phyloP scores from a whole-genome alignment of 169 alveolate genomes.

The Hepatocystis sp. region DNA sequence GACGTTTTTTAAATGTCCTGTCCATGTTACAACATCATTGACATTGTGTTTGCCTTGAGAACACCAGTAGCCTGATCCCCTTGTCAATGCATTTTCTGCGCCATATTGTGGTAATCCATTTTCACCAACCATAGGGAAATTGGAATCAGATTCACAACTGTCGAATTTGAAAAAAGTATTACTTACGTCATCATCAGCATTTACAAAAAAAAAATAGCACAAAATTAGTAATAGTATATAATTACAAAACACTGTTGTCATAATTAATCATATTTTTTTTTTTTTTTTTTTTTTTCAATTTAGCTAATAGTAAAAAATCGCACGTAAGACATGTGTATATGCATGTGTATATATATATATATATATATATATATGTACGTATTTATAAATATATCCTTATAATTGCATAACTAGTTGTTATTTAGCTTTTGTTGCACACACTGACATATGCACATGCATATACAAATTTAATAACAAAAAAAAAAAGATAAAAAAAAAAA shows the following conservation, averaged over 20 bases:
- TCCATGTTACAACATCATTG: conserved; percentile 79
- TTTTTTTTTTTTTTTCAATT: not conserved
- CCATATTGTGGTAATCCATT: conserved; percentile 84
- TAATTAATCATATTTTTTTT: conserved; percentile 12
- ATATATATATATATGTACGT: no score
- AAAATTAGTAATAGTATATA: conserved; percentile 16
- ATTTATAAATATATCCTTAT: no score
- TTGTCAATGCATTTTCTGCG: conserved; percentile 84
- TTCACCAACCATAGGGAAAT: conserved; percentile 77
- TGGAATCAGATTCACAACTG: conserved; percentile 49
- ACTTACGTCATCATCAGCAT: conserved; percentile 56
- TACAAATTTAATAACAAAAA: no score
- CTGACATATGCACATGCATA: no score
- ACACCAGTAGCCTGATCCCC: conserved; percentile 87
- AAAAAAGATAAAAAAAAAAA: no score
- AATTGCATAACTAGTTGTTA: no score
- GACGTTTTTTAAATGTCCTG: conserved; percentile 77
- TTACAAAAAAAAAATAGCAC: conserved; percentile 40
- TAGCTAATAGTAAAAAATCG: no score
- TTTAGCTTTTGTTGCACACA: no score
- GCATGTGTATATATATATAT: conserved; percentile 4
- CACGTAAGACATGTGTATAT: not conserved
- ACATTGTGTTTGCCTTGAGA: conserved; percentile 82
- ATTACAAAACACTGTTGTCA: conserved; percentile 53
- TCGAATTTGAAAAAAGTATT: conserved; percentile 72